Evolutionary conservation across 2,329 filamentous ascomycete genomes (phyloP).

Genomic region (Purpureocillium takamizusanense): DNA sequence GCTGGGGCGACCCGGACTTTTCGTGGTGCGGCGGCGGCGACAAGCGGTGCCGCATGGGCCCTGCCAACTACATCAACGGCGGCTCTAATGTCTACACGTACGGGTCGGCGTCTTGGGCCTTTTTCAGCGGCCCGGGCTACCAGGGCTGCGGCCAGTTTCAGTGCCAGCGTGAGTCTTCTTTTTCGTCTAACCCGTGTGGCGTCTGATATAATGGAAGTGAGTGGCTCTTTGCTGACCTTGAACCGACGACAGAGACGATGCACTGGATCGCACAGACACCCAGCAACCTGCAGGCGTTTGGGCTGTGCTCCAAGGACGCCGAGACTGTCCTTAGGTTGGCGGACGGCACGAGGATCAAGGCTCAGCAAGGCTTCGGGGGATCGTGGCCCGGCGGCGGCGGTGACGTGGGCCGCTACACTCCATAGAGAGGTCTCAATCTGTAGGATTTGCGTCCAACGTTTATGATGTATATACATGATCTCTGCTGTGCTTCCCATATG

Average conservation of each 20-base stretch:
- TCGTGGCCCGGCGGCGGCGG: slow-evolving; percentile 23
- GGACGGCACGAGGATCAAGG: slow-evolving; percentile 21
- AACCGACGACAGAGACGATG: slow-evolving; percentile 18
- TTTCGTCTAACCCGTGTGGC: too few species aligned
- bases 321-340: slow-evolving; percentile 23
- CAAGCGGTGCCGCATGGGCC: slow-evolving; percentile 31
- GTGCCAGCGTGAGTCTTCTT: slow-evolving; percentile 20
- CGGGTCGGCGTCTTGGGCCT: slow-evolving; percentile 32
- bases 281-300: slow-evolving; percentile 28
- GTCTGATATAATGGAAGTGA: background rate
- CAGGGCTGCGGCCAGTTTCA: slow-evolving; percentile 21
- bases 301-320: slow-evolving; percentile 31
- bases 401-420: slow-evolving; percentile 27
- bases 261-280: slow-evolving; percentile 30
- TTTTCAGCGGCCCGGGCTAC: slow-evolving; percentile 30
- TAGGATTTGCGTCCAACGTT: too few species aligned
- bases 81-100: slow-evolving; percentile 31
- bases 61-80: slow-evolving; percentile 31
- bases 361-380: slow-evolving; percentile 22
- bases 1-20: slow-evolving; percentile 34
- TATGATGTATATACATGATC: too few species aligned
- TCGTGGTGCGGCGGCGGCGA: slow-evolving; percentile 26
- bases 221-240: slow-evolving; percentile 1
- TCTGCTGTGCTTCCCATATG: too few species aligned
- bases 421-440: slow-evolving; percentile 1